Percentiles rank a stretch among this genome's conserved stretches.
Evolutionary conservation across 768 basidiomycete genomes (phyloP).

Genomic region (Phylloporus sp.): DNA sequence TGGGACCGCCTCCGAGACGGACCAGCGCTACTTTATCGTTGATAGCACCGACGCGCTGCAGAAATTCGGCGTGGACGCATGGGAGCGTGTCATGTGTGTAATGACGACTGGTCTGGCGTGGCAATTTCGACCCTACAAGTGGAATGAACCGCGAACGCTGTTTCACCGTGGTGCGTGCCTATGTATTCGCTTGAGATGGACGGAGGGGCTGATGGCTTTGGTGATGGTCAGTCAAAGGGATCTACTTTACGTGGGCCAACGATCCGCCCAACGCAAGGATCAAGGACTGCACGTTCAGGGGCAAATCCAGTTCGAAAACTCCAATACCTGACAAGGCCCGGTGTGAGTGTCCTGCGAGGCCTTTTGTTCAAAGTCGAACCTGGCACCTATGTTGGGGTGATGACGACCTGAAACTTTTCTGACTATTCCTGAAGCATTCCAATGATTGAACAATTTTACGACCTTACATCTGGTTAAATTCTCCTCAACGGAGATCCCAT

Average conservation of each 20-base stretch:
- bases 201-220: neutral
- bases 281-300: too few species aligned
- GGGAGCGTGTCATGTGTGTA: constrained; percentile 96
- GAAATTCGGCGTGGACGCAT: constrained; percentile 89
- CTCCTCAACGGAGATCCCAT: too few species aligned
- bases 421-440: too few species aligned
- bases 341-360: too few species aligned
- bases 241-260: constrained; percentile 92
- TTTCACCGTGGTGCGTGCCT: constrained; percentile 90
- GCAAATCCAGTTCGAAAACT: too few species aligned
- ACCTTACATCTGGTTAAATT: too few species aligned
- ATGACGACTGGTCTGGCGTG: constrained; percentile 98
- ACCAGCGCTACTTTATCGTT: constrained; percentile 76
- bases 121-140: constrained; percentile 97
- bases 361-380: too few species aligned
- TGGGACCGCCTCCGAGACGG: constrained; percentile 24
- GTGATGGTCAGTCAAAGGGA: constrained; percentile 70
- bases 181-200: too few species aligned
- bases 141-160: constrained; percentile 86
- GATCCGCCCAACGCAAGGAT: constrained; percentile 86
- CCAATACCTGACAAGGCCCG: too few species aligned
- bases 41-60: constrained; percentile 89
- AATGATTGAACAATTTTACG: too few species aligned
- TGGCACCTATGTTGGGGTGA: too few species aligned
- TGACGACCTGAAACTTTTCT: too few species aligned